Conservation (phyloP, 495 filamentous ascomycete species). For the Annulohypoxylon moriforme region DNA sequence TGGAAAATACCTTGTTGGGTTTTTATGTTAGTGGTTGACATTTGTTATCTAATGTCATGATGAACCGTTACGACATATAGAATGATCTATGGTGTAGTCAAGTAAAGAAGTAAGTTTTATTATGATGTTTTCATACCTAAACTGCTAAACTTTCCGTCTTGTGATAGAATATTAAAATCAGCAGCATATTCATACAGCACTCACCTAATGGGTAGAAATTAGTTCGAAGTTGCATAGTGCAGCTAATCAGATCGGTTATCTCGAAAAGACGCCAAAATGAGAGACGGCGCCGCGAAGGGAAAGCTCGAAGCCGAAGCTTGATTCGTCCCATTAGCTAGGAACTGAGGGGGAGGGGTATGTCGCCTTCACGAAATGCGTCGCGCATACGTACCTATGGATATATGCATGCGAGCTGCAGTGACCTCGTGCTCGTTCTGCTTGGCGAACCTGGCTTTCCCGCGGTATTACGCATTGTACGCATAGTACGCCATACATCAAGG, state of each 20-base stretch:
- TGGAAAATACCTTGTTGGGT: no score
- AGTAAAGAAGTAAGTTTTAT: background rate
- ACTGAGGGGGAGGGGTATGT: slow-evolving; percentile 1
- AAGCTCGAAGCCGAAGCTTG: slow-evolving; percentile 8
- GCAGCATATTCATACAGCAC: background rate
- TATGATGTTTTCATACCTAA: background rate
- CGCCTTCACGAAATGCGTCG: slow-evolving; percentile 16
- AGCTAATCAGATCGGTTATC: slow-evolving; percentile 29
- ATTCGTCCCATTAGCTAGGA: background rate
- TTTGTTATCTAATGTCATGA: background rate
- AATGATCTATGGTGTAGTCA: background rate
- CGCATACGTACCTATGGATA: slow-evolving; percentile 14
- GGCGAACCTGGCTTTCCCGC: slow-evolving; percentile 25
- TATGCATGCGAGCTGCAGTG: slow-evolving; percentile 43
- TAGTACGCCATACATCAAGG: no score
- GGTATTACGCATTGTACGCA: slow-evolving; percentile 11
- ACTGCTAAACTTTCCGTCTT: background rate
- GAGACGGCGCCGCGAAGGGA: slow-evolving; percentile 6
- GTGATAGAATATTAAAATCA: no score
- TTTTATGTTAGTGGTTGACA: background rate
- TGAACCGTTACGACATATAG: background rate
- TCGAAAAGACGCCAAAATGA: slow-evolving; percentile 23
- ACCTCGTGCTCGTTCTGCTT: slow-evolving; percentile 42
- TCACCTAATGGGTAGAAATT: no score
- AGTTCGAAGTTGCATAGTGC: no score